Base-by-base conservation (phyloP, 1,139 yeast genomes). In the Waltiozyma sp. region DNA sequence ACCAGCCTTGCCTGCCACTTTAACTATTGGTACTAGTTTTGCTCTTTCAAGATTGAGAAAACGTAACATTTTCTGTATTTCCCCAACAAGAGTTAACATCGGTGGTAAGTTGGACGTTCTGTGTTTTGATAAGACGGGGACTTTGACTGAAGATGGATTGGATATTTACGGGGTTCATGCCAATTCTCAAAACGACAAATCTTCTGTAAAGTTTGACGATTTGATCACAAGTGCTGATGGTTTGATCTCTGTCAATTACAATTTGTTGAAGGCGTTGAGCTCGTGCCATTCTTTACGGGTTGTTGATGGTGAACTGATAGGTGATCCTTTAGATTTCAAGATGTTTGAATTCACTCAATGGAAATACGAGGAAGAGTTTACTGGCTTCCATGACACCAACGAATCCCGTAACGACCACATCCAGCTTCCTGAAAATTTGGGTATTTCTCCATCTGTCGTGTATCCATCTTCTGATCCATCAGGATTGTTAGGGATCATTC, bases 121-220 rank as follows among this genome's bases (percentile, higher is more conserved):
- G 57, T 87, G 96, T 56, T 91, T 93, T 63, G 99, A 91, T 64
- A 91, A 91, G 59, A 91, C 99, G 0, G 99, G 99, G 1, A 91
- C 99, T 0, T 68, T 91, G 51, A 91, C 99, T 0, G 98, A 91
- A 59, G 98, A 91, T 60, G 98, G 97, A 0, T 68, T 91, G 40
- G 97, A 89, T 60, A 87, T 93, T 7, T 69, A 88, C 55, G 98
- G 98, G 3, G 78, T 89, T 15, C 95, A 86, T 55, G 63, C 81
- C 7, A 31, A 31, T n/a, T 72, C 75, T 2, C 67, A 71, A 33
- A 40, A 41, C 38, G 72, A 72, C 46, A 62, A 66, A 6, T 18
- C 37, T 18, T 18, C 23, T 11, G 37, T 18, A 13, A 18, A 18
- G 10, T 80, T 82, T 56, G 72, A 73, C 38, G 72, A 68, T 0